A percentile compares a stretch with the other conserved stretches of the same genome.
These are phyloP conservation scores for Neophaeococcomyces aloes DNA, from an alignment of 2,329 filamentous ascomycete genomes.

Conservation along the genomic window DNA sequence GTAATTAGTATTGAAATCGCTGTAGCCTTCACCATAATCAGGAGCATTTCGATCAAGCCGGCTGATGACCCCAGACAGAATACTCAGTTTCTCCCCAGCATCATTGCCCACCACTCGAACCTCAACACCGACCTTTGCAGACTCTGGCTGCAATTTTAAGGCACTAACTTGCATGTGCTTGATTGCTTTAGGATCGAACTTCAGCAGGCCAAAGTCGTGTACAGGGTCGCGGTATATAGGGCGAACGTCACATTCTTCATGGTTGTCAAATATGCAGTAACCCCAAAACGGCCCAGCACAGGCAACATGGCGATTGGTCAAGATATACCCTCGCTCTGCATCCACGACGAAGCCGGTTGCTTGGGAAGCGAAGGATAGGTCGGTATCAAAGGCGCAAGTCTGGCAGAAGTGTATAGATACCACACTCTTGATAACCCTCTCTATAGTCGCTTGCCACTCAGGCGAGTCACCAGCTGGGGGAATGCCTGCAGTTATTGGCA, in stretches of 20 bases:
- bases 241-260: slow-evolving; percentile 88
- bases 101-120: slow-evolving; percentile 98
- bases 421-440: slow-evolving; percentile 85
- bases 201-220: slow-evolving; percentile 93
- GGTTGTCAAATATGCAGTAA: slow-evolving; percentile 96
- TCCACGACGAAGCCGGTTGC: slow-evolving; percentile 97
- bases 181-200: slow-evolving; percentile 90
- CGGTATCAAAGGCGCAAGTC: slow-evolving; percentile 97
- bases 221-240: slow-evolving; percentile 97
- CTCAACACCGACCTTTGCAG: slow-evolving; percentile 78
- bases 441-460: slow-evolving; percentile 93
- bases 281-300: slow-evolving; percentile 95
- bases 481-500: slow-evolving; percentile 36
- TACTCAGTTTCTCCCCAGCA: slow-evolving; percentile 95
- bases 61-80: slow-evolving; percentile 93
- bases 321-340: slow-evolving; percentile 77
- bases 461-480: slow-evolving; percentile 51
- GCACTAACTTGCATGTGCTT: slow-evolving; percentile 91
- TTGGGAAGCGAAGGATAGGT: slow-evolving; percentile 83
- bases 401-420: slow-evolving; percentile 99
- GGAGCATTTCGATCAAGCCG: slow-evolving; percentile 91
- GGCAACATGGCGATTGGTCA: slow-evolving; percentile 88
- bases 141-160: slow-evolving; percentile 70
- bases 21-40: slow-evolving; percentile 95
- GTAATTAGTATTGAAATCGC: slow-evolving; percentile 93